phyloP scores from a whole-genome alignment of 1,284 basidiomycete genomes.

The Mycena sp. region DNA sequence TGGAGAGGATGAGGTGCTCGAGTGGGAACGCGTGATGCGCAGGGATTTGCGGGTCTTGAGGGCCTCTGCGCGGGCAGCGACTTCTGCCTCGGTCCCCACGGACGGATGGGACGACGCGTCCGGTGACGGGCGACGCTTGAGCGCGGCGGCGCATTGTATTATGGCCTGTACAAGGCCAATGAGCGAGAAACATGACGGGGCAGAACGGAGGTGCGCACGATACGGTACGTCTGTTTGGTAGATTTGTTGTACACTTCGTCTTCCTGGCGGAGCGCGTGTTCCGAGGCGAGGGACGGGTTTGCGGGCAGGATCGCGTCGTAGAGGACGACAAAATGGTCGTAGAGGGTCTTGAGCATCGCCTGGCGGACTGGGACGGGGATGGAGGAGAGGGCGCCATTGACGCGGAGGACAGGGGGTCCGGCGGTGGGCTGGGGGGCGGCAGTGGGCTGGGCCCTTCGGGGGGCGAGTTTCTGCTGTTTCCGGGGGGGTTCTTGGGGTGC shows the following conservation, averaged over 20 bases:
- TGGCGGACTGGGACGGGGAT: conserved; percentile 41
- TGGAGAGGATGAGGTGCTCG: conserved; percentile 65
- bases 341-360: conserved; percentile 77
- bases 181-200: conserved; percentile 22
- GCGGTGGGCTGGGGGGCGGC: conserved; percentile 43
- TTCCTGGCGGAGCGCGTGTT: conserved; percentile 83
- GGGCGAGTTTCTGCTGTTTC: conserved; percentile 65
- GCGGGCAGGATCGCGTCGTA: conserved; percentile 62
- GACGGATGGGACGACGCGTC: conserved; percentile 72
- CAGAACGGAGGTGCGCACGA: conserved; percentile 54
- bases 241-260: conserved; percentile 77
- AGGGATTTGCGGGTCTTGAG: conserved; percentile 67
- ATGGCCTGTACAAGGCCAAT: conserved; percentile 60
- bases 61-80: conserved; percentile 65
- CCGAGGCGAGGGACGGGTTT: conserved; percentile 68
- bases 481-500: conserved; percentile 57
- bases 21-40: conserved; percentile 64
- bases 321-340: conserved; percentile 73
- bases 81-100: conserved; percentile 82
- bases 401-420: conserved; percentile 73
- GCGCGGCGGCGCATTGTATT: conserved; percentile 74
- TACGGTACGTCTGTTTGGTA: conserved; percentile 81
- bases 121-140: conserved; percentile 79
- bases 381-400: conserved; percentile 60
- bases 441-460: conserved; percentile 52